Percentiles rank a stretch among this genome's conserved stretches.
Evolutionary conservation across 257 asterid genomes (phyloP).

Genomic region (Gynochthodes officinalis): DNA sequence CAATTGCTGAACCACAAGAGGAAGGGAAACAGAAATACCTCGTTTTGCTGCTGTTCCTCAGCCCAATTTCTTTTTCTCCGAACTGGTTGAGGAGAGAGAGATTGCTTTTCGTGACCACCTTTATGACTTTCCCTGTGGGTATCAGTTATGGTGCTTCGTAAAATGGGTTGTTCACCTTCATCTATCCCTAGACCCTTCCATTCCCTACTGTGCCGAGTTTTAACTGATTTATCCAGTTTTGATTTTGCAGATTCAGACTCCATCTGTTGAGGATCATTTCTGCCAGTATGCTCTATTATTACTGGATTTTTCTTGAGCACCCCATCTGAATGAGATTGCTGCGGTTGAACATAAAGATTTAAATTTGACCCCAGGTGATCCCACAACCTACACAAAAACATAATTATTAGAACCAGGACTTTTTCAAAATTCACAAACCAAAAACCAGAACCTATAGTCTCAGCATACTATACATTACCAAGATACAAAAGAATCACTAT

Average conservation of each 20-base stretch:
- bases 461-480: constrained; percentile 51
- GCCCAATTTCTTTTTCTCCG: constrained; percentile 55
- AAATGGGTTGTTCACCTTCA: constrained; percentile 36
- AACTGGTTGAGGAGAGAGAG: constrained; percentile 48
- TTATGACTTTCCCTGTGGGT: constrained; percentile 40
- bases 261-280: constrained; percentile 34
- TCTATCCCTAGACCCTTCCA: constrained; percentile 45
- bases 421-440: constrained; percentile 8
- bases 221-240: constrained; percentile 30
- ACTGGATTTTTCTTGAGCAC: constrained; percentile 27
- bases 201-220: constrained; percentile 36
- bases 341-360: constrained; percentile 52
- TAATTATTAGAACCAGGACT: constrained; percentile 16
- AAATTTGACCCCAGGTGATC: constrained; percentile 73
- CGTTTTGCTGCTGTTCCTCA: constrained; percentile 45
- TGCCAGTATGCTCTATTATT: constrained; percentile 32
- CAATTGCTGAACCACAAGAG: background rate
- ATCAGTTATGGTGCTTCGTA: constrained; percentile 36
- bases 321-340: constrained; percentile 38
- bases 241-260: constrained; percentile 47
- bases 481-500: constrained; percentile 69
- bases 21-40: constrained; percentile 39
- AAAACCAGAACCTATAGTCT: constrained; percentile 5
- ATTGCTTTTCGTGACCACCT: constrained; percentile 33
- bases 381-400: constrained; percentile 70